A percentile compares a stretch with the other conserved stretches of the same genome.
These are phyloP conservation scores for Penicillium crystallinum DNA, from an alignment of 495 filamentous ascomycete genomes.

Conservation along the genomic window DNA sequence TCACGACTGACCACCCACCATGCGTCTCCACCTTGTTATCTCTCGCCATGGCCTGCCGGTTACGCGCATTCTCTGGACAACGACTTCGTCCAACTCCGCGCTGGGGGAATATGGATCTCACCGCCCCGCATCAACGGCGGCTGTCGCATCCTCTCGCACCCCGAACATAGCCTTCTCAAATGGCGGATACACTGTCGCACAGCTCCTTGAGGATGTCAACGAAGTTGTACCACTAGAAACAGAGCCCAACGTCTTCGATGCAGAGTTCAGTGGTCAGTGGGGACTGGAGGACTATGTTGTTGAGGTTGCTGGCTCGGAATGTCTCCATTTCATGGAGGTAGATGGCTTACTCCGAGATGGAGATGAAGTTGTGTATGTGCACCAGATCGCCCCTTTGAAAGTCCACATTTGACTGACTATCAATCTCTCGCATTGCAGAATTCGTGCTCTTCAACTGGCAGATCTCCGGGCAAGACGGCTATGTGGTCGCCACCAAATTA, in stretches of 20 bases:
- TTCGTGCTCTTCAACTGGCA: constrained; percentile 70
- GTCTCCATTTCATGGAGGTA: constrained; percentile 78
- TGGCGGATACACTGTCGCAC: constrained; percentile 64
- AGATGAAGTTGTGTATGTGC: constrained; percentile 73
- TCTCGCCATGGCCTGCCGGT: constrained; percentile 76
- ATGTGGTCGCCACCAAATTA: constrained; percentile 80
- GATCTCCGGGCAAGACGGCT: constrained; percentile 72
- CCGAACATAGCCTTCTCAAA: constrained; percentile 46
- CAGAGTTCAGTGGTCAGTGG: constrained; percentile 55
- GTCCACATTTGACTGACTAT: background rate
- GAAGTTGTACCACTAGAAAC: constrained; percentile 80
- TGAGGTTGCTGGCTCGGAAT: constrained; percentile 78
- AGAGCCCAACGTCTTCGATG: constrained; percentile 34
- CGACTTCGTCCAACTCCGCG: constrained; percentile 30
- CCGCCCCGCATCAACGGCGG: constrained; percentile 26
- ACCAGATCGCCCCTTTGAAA: background rate
- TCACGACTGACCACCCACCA: constrained; percentile 28
- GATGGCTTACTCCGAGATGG: constrained; percentile 68
- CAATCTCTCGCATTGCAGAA: constrained; percentile 43
- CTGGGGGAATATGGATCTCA: constrained; percentile 24
- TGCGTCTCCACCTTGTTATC: constrained; percentile 80
- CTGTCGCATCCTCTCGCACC: constrained; percentile 32
- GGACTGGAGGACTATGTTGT: constrained; percentile 92
- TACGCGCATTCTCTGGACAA: constrained; percentile 68
- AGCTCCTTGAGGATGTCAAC: constrained; percentile 78